These are phyloP conservation scores for Linnemannia elongata DNA, from an alignment of 192 early-diverging fungal genomes.

Conservation along the genomic window DNA sequence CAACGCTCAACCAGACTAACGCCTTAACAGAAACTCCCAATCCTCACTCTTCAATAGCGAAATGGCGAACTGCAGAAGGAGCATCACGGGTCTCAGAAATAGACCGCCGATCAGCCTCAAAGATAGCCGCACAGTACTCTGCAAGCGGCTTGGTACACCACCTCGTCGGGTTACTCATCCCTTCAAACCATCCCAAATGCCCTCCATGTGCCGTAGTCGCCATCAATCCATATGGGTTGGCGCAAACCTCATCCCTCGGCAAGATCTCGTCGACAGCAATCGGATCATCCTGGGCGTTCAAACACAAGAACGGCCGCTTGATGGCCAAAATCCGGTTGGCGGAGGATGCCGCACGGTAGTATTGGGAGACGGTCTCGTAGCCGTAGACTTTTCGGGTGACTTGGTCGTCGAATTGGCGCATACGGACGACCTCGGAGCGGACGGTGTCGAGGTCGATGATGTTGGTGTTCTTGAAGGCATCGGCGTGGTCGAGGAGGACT, in stretches of 20 bases:
- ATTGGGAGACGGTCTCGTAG: slow-evolving; percentile 87
- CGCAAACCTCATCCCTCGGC: slow-evolving; percentile 77
- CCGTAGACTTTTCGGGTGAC: slow-evolving; percentile 81
- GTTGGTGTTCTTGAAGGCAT: slow-evolving; percentile 33
- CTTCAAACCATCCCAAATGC: slow-evolving; percentile 92
- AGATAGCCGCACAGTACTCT: slow-evolving; percentile 76
- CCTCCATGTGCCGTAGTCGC: slow-evolving; percentile 88
- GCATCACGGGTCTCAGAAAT: slow-evolving; percentile 24
- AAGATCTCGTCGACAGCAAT: slow-evolving; percentile 76
- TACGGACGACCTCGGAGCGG: slow-evolving; percentile 59
- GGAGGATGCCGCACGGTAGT: slow-evolving; percentile 76
- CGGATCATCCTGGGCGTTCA: slow-evolving; percentile 92
- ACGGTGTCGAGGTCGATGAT: slow-evolving; percentile 54
- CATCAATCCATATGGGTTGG: slow-evolving; percentile 85
- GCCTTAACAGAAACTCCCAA: too few relatives aligned
- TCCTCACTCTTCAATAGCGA: background rate
- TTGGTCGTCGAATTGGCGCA: slow-evolving; percentile 90
- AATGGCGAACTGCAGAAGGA: background rate
- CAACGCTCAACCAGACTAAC: background rate
- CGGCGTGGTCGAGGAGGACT: slow-evolving; percentile 52
- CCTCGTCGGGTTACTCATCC: slow-evolving; percentile 57
- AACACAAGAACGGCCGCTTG: slow-evolving; percentile 83
- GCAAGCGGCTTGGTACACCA: slow-evolving; percentile 80
- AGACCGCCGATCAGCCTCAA: slow-evolving; percentile 43
- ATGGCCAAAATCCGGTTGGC: slow-evolving; percentile 72